A percentile compares a stretch with the other conserved stretches of the same genome.
Conservation (phyloP, 73 alveolate species). For the Diophrys sp. region DNA sequence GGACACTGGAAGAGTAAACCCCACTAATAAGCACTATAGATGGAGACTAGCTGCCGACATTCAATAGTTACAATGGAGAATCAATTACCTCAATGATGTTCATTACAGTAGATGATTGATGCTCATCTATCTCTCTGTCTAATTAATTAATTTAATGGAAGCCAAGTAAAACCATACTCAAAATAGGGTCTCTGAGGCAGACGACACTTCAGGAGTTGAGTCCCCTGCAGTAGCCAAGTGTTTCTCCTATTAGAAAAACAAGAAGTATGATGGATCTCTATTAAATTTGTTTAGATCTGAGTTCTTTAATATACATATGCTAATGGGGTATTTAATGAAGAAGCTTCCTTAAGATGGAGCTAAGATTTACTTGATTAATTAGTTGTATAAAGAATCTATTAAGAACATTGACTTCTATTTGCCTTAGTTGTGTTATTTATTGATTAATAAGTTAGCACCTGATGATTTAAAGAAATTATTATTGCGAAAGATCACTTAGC, state of each 20-base stretch:
- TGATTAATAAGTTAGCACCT: not conserved
- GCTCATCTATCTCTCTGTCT: too few relatives aligned
- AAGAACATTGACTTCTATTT: constrained; percentile 45
- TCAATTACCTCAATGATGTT: not conserved
- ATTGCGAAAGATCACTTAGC: constrained; percentile 35
- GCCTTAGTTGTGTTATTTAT: constrained; percentile 60
- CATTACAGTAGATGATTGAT: too few relatives aligned
- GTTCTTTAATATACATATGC: constrained; percentile 53
- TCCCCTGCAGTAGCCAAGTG: not conserved
- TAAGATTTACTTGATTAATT: constrained; percentile 30
- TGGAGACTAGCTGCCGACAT: constrained; percentile 11
- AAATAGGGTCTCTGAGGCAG: not conserved
- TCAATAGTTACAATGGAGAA: not conserved
- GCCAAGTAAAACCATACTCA: not conserved
- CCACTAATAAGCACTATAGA: not conserved
- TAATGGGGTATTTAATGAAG: constrained; percentile 34
- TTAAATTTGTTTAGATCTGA: constrained; percentile 48
- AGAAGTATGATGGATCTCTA: constrained; percentile 60
- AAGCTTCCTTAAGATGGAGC: constrained; percentile 31
- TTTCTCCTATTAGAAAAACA: not conserved
- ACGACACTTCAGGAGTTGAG: not conserved
- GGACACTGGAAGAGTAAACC: not conserved
- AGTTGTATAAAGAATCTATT: constrained; percentile 28
- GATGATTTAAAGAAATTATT: constrained; percentile 30
- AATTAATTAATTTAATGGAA: too few relatives aligned